phyloP scores from a whole-genome alignment of 1,139 yeast genomes.

The Wickerhamomyces sp. region DNA sequence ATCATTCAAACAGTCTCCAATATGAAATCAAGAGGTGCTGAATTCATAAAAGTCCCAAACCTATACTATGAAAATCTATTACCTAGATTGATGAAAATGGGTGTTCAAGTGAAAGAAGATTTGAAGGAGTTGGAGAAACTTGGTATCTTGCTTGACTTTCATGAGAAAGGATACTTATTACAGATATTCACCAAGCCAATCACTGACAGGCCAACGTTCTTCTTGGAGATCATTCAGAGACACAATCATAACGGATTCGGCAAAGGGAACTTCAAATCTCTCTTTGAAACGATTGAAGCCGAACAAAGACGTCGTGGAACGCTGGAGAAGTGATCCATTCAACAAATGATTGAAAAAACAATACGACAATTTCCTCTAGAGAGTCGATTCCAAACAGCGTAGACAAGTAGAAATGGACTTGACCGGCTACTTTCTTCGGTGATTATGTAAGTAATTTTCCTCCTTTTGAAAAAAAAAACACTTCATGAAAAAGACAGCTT shows the following conservation, averaged over 20 bases:
- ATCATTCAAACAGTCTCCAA: constrained; percentile 53
- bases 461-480: too few relatives aligned
- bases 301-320: constrained; percentile 40
- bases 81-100: constrained; percentile 36
- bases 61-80: constrained; percentile 50
- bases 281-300: constrained; percentile 71
- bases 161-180: constrained; percentile 62
- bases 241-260: constrained; percentile 82
- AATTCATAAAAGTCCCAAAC: constrained; percentile 56
- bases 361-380: too few relatives aligned
- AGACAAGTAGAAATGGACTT: too few relatives aligned
- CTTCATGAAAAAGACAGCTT: too few relatives aligned
- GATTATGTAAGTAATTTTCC: too few relatives aligned
- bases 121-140: constrained; percentile 38
- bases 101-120: constrained; percentile 45
- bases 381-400: too few relatives aligned
- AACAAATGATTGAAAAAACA: neutral
- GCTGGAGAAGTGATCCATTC: constrained; percentile 6
- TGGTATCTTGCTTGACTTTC: constrained; percentile 70
- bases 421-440: too few relatives aligned
- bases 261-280: constrained; percentile 77
- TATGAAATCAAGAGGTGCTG: constrained; percentile 58
- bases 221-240: constrained; percentile 76
- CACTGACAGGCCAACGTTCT: constrained; percentile 74
- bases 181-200: constrained; percentile 78